A percentile compares a stretch with the other conserved stretches of the same genome.
These are phyloP conservation scores for Byssochlamys sp. DNA, from an alignment of 2,329 filamentous ascomycete genomes.

Conservation along the genomic window DNA sequence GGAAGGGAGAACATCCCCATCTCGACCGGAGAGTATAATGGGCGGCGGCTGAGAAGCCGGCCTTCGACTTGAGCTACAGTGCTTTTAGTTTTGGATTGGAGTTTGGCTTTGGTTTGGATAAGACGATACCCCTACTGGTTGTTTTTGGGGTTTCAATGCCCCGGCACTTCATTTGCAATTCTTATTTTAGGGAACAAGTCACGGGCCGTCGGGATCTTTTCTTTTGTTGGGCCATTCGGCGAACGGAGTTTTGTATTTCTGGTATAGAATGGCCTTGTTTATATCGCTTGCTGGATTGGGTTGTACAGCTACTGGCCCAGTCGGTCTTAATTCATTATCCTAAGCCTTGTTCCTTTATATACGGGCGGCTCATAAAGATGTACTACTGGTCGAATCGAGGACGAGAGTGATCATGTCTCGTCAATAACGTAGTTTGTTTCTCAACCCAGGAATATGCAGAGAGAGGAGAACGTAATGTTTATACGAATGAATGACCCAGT, in stretches of 20 bases:
- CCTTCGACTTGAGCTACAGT: constrained; percentile 15
- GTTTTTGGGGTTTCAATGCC: neutral
- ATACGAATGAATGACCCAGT: too few species aligned
- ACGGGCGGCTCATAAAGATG: too few species aligned
- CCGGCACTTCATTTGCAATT: neutral
- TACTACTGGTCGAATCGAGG: too few species aligned
- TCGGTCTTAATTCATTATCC: neutral
- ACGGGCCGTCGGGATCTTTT: neutral
- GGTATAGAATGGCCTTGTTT: neutral
- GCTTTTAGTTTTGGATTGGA: neutral
- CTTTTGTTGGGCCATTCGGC: neutral
- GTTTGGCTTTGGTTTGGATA: neutral
- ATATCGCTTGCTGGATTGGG: neutral
- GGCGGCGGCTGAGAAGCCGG: constrained; percentile 23
- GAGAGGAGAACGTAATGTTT: too few species aligned
- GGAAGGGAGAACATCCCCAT: constrained; percentile 36
- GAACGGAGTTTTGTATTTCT: neutral
- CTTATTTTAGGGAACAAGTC: neutral
- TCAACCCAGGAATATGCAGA: too few species aligned
- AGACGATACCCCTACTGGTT: neutral
- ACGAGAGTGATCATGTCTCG: neutral
- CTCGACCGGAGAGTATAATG: constrained; percentile 15
- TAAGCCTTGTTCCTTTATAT: neutral
- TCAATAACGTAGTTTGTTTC: too few species aligned
- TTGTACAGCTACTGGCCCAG: neutral